Evolutionary conservation across 2,329 filamentous ascomycete genomes (phyloP).

Genomic region (Neoarthrinium moseri): DNA sequence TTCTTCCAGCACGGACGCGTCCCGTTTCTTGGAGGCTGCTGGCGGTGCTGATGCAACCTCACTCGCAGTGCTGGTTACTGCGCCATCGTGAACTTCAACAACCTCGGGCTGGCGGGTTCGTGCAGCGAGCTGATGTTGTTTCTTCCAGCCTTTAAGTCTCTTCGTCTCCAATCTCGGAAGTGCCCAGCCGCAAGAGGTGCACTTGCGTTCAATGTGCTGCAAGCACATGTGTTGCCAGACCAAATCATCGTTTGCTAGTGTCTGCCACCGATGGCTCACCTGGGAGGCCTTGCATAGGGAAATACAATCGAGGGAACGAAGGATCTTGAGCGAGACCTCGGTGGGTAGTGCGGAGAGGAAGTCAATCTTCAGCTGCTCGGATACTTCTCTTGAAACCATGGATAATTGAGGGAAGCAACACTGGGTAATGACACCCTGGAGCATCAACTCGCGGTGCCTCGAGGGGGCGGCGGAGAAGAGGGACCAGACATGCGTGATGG

Average conservation of each 20-base stretch:
- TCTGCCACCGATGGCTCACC: conserved; percentile 85
- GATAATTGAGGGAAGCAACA: conserved; percentile 98
- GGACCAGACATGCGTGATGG: conserved; percentile 96
- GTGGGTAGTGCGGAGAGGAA: conserved; percentile 85
- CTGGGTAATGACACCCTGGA: conserved; percentile 92
- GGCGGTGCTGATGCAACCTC: conserved; percentile 7
- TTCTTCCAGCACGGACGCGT: conserved; percentile 25
- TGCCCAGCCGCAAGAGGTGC: conserved; percentile 92
- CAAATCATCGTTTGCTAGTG: conserved; percentile 91
- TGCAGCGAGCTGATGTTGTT: conserved; percentile 69
- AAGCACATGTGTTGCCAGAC: conserved; percentile 99
- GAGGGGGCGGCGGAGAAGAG: conserved; percentile 93
- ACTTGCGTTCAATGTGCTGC: conserved; percentile 79
- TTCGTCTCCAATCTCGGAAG: conserved; percentile 87
- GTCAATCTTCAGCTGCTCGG: conserved; percentile 96
- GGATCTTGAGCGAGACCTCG: conserved; percentile 90
- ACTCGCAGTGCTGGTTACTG: background rate
- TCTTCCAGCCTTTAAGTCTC: conserved; percentile 80
- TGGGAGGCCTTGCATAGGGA: conserved; percentile 95
- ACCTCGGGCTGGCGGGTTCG: conserved; percentile 25
- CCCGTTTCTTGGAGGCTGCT: conserved; percentile 30
- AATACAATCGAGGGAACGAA: conserved; percentile 88
- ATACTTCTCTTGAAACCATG: conserved; percentile 84
- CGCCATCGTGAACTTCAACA: conserved; percentile 14
- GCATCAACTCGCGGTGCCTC: conserved; percentile 93